Evolutionary conservation across 169 alveolate genomes (phyloP), one percentile per base, ranked within the genome.

Genomic region (Cryptosporidium bovis): DNA sequence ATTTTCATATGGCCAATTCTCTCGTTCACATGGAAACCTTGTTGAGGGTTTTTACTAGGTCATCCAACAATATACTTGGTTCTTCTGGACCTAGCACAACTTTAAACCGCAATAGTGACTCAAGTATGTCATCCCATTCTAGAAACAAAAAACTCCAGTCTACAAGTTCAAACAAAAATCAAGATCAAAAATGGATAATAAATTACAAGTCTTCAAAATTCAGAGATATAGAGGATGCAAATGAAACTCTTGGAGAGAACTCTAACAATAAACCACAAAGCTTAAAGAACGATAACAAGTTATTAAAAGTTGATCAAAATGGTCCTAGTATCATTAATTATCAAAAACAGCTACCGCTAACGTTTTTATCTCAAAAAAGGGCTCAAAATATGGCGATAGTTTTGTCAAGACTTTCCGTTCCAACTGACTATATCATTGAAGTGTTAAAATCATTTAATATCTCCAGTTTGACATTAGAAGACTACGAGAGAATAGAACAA

Each of bases 301-400:
- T 66, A 44, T 60, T 10, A 60, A 84, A 56, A 53, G 87, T 50
- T 69, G 83, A 55, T 0, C 83, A 69, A 69, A 69, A 8, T 69
- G 44, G 2, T 53, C 29, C 40, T 34, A 69, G 13, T 53, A 29
- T 15, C 44, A 7, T 53, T 51, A 51, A 64, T 40, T 24, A 50
- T 31, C 69, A 60, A 40, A 77, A 77, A 46, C 87, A 77, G 50
- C 48, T 77, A 10, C 87, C 87, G 12, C 51, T 77, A 66, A 56
- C 69, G 29, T 77, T 62, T 10, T 31, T 77, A 16, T 77, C 87
- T 33, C 87, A 77, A 60, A 90, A 83, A 55, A 83, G 93, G 15
- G 93, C 93, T 27, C 93, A 90, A 50, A 90, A 90, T 65, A 84
- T 90, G 56, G 93, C 91, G 24, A 90, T 90, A 1, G 90, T 90